A percentile compares a stretch with the other conserved stretches of the same genome.
phyloP scores from a whole-genome alignment of 805 yeast genomes.

The Barnettozyma sucrosica region DNA sequence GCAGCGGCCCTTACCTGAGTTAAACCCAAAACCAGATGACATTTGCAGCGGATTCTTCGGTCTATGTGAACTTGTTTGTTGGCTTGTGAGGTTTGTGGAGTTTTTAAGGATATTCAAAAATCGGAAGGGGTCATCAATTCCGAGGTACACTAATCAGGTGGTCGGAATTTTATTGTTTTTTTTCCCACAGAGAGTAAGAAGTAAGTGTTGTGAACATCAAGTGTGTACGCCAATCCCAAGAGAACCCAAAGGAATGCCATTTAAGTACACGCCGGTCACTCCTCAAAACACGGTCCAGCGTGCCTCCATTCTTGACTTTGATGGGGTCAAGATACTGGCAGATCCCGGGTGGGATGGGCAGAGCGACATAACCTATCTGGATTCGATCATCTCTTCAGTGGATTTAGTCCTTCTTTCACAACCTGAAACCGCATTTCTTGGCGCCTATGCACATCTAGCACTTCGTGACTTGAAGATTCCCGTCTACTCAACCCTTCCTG shows the following conservation, averaged over 20 bases:
- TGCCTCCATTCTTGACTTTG: constrained; percentile 53
- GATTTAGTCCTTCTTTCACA: constrained; percentile 82
- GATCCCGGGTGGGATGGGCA: constrained; percentile 75
- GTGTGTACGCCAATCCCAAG: background rate
- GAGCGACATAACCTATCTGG: constrained; percentile 36
- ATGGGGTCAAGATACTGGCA: constrained; percentile 50
- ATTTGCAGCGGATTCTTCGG: constrained; percentile 12
- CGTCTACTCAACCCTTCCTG: constrained; percentile 86
- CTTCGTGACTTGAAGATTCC: constrained; percentile 61
- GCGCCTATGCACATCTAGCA: constrained; percentile 71
- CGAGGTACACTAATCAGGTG: no score
- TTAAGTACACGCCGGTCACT: constrained; percentile 25
- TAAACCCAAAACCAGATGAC: constrained; percentile 35
- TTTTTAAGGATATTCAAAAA: no score
- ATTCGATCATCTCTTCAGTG: constrained; percentile 39
- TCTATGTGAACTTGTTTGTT: background rate
- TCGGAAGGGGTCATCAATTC: no score
- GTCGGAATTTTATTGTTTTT: no score
- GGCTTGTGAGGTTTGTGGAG: background rate
- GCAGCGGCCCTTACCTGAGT: constrained; percentile 43
- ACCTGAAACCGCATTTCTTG: constrained; percentile 70
- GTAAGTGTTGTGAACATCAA: no score
- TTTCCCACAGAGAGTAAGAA: background rate
- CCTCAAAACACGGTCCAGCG: constrained; percentile 20
- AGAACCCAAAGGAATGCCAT: constrained; percentile 18